A percentile compares a stretch with the other conserved stretches of the same genome.
Evolutionary conservation across 2,329 filamentous ascomycete genomes (phyloP).

Genomic region (Clarireedia homoeocarpa): DNA sequence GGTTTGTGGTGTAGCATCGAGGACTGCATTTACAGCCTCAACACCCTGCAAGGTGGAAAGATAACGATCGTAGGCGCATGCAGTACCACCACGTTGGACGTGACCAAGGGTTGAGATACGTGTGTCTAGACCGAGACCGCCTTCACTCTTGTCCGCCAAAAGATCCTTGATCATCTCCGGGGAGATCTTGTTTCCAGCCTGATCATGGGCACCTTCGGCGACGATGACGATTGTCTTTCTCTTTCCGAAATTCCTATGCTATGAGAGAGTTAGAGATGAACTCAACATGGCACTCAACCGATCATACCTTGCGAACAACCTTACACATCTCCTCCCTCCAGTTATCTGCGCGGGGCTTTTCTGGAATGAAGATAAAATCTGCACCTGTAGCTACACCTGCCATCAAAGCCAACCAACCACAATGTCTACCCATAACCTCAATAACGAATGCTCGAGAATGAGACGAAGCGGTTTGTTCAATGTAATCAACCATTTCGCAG

Average conservation of each 20-base stretch:
- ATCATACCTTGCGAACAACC: slow-evolving; percentile 60
- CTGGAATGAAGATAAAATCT: slow-evolving; percentile 94
- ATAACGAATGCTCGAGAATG: slow-evolving; percentile 96
- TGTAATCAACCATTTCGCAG: slow-evolving; percentile 92
- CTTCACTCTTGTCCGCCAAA: slow-evolving; percentile 65
- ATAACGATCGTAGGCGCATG: slow-evolving; percentile 91
- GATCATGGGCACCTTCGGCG: slow-evolving; percentile 87
- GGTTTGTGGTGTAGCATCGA: slow-evolving; percentile 81
- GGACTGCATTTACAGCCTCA: slow-evolving; percentile 84
- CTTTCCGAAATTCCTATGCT: slow-evolving; percentile 86
- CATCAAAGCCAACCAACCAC: slow-evolving; percentile 95
- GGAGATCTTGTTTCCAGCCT: slow-evolving; percentile 74
- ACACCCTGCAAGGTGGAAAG: slow-evolving; percentile 88
- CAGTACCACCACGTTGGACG: slow-evolving; percentile 89
- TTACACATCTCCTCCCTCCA: slow-evolving; percentile 86
- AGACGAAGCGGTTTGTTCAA: slow-evolving; percentile 89
- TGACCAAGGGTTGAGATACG: slow-evolving; percentile 92
- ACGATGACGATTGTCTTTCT: slow-evolving; percentile 97
- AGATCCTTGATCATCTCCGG: slow-evolving; percentile 78
- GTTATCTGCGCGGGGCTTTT: slow-evolving; percentile 78
- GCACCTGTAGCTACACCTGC: slow-evolving; percentile 90
- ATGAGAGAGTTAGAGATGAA: slow-evolving; percentile 14
- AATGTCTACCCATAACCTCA: slow-evolving; percentile 97
- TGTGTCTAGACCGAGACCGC: slow-evolving; percentile 77
- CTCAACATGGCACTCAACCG: neutral